Base-by-base conservation (phyloP, 2,329 filamentous ascomycete genomes). In the Exophiala sideris region DNA sequence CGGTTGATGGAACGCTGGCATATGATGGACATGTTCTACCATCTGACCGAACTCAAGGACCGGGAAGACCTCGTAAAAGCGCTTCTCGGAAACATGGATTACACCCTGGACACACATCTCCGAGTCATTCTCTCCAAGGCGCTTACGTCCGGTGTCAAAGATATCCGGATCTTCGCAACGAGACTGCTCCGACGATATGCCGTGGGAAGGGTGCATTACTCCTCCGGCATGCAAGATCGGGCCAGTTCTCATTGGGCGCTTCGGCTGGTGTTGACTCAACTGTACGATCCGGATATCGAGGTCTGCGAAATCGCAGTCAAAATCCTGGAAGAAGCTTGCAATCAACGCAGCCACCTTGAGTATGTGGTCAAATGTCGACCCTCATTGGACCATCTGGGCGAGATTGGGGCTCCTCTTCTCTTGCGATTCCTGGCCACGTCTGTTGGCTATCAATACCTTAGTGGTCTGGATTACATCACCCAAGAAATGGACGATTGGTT, bases 401-500 rank as follows among this genome's bases (percentile, higher is more conserved):
- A 99, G 69, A 97, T 99, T 59, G 94, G 94, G 2, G 94, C 95
- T 12, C 94, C 95, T 1, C 77, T 99, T 18, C 80, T 99, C 3
- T 77, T 99, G 48, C 87, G 94, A 44, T 99, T 99, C 71, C 72
- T 99, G 50, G 96, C 91, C 0, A 97, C 92, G 0, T 96, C 91
- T 2, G 92, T 96, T 53, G 94, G 94, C 46, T 99, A 99, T 67
- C 91, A 97, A 70, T 99, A 99, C 70, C 79, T 99, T 5, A 91
- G 97, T 67, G 94, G 91, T 0, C 78, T 99, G 40, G 95, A 99
- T 73, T 99, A 99, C 68, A 99, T 99, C 70, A 96, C 91, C 58
- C 94, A 95, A 68, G 95, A 99, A 70, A 99, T 99, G 94, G 94
- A 99, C 64, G 95, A 99, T 72, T 99, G 94, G 94, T 99, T 97